Percentiles rank a stretch among this genome's conserved stretches.
These are phyloP conservation scores for Terfezia boudieri DNA, from an alignment of 495 filamentous ascomycete species.

Conservation along the genomic window DNA sequence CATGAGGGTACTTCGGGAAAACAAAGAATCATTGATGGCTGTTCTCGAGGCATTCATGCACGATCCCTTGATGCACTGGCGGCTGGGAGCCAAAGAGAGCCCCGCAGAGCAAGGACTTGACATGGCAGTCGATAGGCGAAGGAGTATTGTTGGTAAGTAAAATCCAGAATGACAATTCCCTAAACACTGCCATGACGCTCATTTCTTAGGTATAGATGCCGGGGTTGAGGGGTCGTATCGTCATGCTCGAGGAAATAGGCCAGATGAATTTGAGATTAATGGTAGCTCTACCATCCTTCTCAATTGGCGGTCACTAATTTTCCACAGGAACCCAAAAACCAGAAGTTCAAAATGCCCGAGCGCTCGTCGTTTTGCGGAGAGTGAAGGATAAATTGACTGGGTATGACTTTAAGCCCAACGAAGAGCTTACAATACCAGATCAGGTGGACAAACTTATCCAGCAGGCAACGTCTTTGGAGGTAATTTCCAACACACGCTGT, in stretches of 20 bases:
- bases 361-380: conserved; percentile 72
- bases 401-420: conserved; percentile 39
- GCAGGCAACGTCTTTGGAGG: conserved; percentile 90
- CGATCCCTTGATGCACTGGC: conserved; percentile 92
- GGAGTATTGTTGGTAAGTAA: conserved; percentile 9
- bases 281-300: conserved; percentile 4
- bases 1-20: conserved; percentile 87
- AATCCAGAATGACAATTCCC: no score
- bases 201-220: neutral
- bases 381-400: conserved; percentile 87
- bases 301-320: neutral
- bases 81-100: conserved; percentile 67
- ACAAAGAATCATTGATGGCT: conserved; percentile 96
- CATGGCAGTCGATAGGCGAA: conserved; percentile 4
- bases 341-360: conserved; percentile 81
- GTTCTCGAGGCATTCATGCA: conserved; percentile 99
- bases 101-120: conserved; percentile 10
- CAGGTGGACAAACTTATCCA: conserved; percentile 87
- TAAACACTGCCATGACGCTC: no score
- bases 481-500: neutral
- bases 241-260: neutral
- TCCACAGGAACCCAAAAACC: conserved; percentile 24
- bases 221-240: conserved; percentile 1
- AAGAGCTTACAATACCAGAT: conserved; percentile 63
- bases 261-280: conserved; percentile 12